Evolutionary conservation across 495 filamentous ascomycete genomes (phyloP), one percentile per base, ranked within the genome.

Genomic region (Aspergillus avenaceus): DNA sequence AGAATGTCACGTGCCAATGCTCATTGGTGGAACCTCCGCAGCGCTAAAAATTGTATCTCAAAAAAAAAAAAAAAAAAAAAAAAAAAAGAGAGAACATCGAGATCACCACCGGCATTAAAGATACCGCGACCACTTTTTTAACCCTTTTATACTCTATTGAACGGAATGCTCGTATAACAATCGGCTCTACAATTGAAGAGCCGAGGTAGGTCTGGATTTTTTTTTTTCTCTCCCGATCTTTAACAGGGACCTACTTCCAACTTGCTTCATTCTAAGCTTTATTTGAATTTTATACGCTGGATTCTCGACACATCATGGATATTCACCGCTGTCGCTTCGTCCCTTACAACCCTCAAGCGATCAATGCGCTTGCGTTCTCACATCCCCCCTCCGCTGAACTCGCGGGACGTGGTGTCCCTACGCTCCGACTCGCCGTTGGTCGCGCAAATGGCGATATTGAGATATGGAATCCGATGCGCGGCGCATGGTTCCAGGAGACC

Each of bases 291-390:
- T 31, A 31, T 19, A 29, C 31, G 38, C 54, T 45, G 38, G 49
- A 36, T 42, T 46, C 14, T 29, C 13, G 12, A 24, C 36, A 47
- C 56, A 66, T 45, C 51, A 96, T 99, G 89, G 93, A 97, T 72
- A 85, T 97, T 60, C 95, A 99, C 72, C 87, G 93, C 62, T 95
- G 91, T 59, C 89, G 93, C 58, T 99, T 97, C 73, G 86, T 99
- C 36, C 86, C 87, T n/a, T 97, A 91, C 63, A 91, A 90, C 46
- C 83, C 90, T 3, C 88, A 92, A 31, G 86, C 90, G 23, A 97
- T 99, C 63, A 97, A 95, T 70, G 84, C 90, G 34, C 79, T 97
- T 59, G 89, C 91, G 48, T 97, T 99, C 68, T 95, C 95, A 0
- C 90, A 96, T 60, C 75, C 85, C 9, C 81, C 82, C 11, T 76